A percentile compares a stretch with the other conserved stretches of the same genome.
Conservation (phyloP, 169 alveolate species). For the Plasmodium gaboni region DNA sequence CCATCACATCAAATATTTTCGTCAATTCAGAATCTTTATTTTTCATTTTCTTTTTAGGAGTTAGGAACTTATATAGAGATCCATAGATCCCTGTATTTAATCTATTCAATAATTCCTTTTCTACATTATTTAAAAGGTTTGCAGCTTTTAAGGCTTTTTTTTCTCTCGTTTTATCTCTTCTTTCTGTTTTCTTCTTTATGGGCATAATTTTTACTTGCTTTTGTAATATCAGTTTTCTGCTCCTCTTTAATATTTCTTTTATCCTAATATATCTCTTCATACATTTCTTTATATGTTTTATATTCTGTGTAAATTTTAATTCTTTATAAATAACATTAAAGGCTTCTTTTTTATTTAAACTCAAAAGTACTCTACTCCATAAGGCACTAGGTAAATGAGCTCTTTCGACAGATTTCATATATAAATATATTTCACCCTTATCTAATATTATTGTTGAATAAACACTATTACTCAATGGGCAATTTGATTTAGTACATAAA, state of each 20-base stretch:
- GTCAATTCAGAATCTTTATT: constrained; percentile 64
- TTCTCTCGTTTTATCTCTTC: constrained; percentile 98
- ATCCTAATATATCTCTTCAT: constrained; percentile 96
- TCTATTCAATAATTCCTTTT: constrained; percentile 95
- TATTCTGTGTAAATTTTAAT: constrained; percentile 94
- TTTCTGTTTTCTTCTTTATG: constrained; percentile 98
- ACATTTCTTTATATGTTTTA: constrained; percentile 96
- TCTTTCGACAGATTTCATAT: constrained; percentile 98
- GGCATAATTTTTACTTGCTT: constrained; percentile 88
- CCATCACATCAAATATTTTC: constrained; percentile 16
- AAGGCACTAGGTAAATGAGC: constrained; percentile 97
- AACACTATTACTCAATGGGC: constrained; percentile 98
- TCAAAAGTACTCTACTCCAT: constrained; percentile 97
- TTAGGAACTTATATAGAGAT: constrained; percentile 33
- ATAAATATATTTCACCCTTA: constrained; percentile 90
- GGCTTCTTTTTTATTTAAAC: constrained; percentile 92
- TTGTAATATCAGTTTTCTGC: constrained; percentile 89
- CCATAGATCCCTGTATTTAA: constrained; percentile 89
- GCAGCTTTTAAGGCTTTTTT: constrained; percentile 98
- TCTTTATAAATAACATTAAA: constrained; percentile 94
- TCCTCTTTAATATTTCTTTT: constrained; percentile 95
- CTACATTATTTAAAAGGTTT: constrained; percentile 96
- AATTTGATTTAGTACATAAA: constrained; percentile 96
- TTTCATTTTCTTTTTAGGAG: constrained; percentile 62
- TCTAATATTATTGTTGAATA: constrained; percentile 98